Conservation (phyloP, 257 asterid species). For the Paulownia fortunei region DNA sequence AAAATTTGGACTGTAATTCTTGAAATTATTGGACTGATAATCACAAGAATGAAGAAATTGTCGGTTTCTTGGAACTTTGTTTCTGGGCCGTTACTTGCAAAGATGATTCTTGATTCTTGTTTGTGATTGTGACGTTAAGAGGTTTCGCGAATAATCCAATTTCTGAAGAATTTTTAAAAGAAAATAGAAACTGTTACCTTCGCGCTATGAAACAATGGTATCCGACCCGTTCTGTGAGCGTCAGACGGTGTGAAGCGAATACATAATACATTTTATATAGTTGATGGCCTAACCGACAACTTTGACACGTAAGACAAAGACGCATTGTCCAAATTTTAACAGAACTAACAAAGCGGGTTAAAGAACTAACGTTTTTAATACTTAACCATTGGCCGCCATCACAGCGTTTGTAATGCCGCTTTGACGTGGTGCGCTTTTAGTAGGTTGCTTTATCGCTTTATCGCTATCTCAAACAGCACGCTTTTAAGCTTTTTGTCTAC, state of each 20-base stretch:
- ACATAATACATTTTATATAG: not conserved
- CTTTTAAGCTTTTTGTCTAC: not conserved
- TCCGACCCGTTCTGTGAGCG: not conserved
- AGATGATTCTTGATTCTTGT: not conserved
- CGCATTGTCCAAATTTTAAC: not conserved
- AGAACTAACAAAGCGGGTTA: too few relatives aligned
- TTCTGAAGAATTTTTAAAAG: not conserved
- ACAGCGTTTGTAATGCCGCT: too few relatives aligned
- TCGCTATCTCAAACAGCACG: too few relatives aligned
- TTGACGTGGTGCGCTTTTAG: too few relatives aligned
- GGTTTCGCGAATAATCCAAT: not conserved
- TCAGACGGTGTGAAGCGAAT: too few relatives aligned
- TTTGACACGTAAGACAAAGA: too few relatives aligned
- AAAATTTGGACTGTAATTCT: not conserved
- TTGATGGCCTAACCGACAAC: not conserved
- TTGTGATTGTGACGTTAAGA: not conserved
- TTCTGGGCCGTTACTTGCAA: not conserved
- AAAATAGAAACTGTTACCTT: not conserved
- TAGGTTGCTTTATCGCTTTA: too few relatives aligned
- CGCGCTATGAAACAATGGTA: not conserved
- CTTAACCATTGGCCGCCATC: too few relatives aligned
- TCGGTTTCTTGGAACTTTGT: conserved; percentile 1
- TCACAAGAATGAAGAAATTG: conserved; percentile 20
- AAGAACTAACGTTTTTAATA: too few relatives aligned
- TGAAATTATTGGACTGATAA: conserved; percentile 24